phyloP scores from a whole-genome alignment of 257 asterid species.

The Scutellaria galericulata region DNA sequence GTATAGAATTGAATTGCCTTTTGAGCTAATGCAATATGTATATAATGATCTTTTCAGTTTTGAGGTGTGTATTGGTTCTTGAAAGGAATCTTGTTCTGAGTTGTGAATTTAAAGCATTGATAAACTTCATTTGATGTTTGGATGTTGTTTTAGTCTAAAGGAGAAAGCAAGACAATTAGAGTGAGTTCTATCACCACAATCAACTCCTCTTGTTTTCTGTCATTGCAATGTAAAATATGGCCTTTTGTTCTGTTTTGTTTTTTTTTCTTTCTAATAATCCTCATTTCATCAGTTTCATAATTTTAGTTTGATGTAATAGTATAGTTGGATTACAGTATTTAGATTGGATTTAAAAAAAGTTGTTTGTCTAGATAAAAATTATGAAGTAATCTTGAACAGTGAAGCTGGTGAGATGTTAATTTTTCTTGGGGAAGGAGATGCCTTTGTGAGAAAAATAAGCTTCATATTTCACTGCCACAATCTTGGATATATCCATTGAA shows the following conservation, averaged over 20 bases:
- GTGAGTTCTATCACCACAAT: background rate
- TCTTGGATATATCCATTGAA: slow-evolving; percentile 12
- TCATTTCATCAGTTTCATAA: background rate
- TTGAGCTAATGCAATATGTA: background rate
- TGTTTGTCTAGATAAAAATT: background rate
- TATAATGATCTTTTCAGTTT: background rate
- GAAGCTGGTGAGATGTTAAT: slow-evolving; percentile 15
- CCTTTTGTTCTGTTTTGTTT: background rate
- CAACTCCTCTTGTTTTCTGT: background rate
- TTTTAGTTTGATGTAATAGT: background rate
- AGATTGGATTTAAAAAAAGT: background rate
- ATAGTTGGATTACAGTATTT: background rate
- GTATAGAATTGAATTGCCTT: background rate
- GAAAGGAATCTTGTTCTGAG: background rate
- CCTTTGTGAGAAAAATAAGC: slow-evolving; percentile 9
- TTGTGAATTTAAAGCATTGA: background rate
- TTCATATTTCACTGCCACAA: background rate
- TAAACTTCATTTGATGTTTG: background rate
- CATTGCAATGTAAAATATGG: background rate
- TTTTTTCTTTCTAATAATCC: background rate
- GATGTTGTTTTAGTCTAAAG: background rate
- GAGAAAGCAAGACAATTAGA: background rate
- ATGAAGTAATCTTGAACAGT: slow-evolving; percentile 9
- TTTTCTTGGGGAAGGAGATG: slow-evolving; percentile 9
- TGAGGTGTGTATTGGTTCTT: background rate